Base-by-base conservation (phyloP, 2,329 filamentous ascomycete species). In the Colletotrichum tropicicola region DNA sequence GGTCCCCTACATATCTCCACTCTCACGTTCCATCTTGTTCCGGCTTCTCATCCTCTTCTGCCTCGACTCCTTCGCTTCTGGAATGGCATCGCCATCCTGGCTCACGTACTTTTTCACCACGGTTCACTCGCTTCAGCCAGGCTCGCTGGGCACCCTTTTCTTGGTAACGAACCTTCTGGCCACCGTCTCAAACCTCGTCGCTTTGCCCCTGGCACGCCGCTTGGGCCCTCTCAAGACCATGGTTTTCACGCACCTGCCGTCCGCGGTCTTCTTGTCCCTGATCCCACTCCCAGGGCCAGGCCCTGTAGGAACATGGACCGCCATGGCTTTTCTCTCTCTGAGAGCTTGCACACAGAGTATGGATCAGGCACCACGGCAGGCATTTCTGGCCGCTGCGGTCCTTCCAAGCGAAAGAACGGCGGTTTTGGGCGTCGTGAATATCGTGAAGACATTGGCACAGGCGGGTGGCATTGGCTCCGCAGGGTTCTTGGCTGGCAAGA, bases 221-320 rank as follows among this genome's bases (percentile, higher is more conserved):
- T 77, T 88, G 37, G 87, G 87, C 6, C 86, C 93, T 35, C 84
- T 92, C 45, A 89, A 89, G 81, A 92, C 90, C 1, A 93, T 93
- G 91, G 89, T 91, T 8, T 91, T 92, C 71, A 92, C 90, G 0
- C 90, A 93, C 28, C 79, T 93, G 0, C 91, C 91, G 0, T 91
- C 89, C 0, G 82, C 90, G 7, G 76, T 92, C 25, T 89, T 89
- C 68, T 82, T 92, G 2, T 80, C 86, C 13, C 75, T 92, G 19
- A 87, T 93, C 21, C 86, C 88, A 0, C 70, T 89, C 1, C 87
- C 89, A 0, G 47, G 43, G 12, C 39, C 66, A 3, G 35, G 58
- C 3, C 51, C 53, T 19, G 74, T 79, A 19, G 79, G 81, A 4
- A 76, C 88, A 0, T 79, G 79, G 10, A 66, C 89, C 5, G 84